Evolutionary conservation across 2,329 filamentous ascomycete genomes (phyloP).

Genomic region (Talaromyces sp.): DNA sequence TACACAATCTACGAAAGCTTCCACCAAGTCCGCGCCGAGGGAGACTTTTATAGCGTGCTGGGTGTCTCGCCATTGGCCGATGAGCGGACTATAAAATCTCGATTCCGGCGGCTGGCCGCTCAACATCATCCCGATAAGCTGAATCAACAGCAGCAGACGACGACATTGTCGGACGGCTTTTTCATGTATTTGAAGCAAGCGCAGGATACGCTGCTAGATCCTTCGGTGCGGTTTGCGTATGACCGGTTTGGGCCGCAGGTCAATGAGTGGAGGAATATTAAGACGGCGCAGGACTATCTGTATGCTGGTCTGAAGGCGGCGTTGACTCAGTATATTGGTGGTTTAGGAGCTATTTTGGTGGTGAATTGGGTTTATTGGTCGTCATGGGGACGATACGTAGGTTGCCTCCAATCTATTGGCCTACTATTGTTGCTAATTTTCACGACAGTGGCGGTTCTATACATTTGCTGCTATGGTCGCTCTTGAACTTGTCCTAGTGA

Average conservation of each 20-base stretch:
- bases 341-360: slow-evolving; percentile 36
- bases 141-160: slow-evolving; percentile 32
- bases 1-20: slow-evolving; percentile 94
- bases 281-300: slow-evolving; percentile 71
- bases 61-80: slow-evolving; percentile 66
- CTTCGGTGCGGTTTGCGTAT: slow-evolving; percentile 78
- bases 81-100: slow-evolving; percentile 76
- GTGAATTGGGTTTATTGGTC: slow-evolving; percentile 45
- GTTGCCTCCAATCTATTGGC: slow-evolving; percentile 23
- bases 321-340: slow-evolving; percentile 41
- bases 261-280: slow-evolving; percentile 55
- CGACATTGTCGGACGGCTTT: slow-evolving; percentile 46
- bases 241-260: slow-evolving; percentile 80
- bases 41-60: slow-evolving; percentile 78
- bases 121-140: slow-evolving; percentile 80
- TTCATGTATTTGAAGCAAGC: slow-evolving; percentile 84
- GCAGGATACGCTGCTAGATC: slow-evolving; percentile 76
- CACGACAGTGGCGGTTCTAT: slow-evolving; percentile 51
- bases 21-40: slow-evolving; percentile 67
- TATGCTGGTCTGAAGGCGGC: slow-evolving; percentile 59
- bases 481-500: slow-evolving; percentile 59
- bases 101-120: slow-evolving; percentile 73
- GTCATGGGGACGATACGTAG: slow-evolving; percentile 47
- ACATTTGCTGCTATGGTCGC: slow-evolving; percentile 55
- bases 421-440: neutral